Evolutionary conservation across 495 filamentous ascomycete species (phyloP).

Genomic region (Parathielavia appendiculata): DNA sequence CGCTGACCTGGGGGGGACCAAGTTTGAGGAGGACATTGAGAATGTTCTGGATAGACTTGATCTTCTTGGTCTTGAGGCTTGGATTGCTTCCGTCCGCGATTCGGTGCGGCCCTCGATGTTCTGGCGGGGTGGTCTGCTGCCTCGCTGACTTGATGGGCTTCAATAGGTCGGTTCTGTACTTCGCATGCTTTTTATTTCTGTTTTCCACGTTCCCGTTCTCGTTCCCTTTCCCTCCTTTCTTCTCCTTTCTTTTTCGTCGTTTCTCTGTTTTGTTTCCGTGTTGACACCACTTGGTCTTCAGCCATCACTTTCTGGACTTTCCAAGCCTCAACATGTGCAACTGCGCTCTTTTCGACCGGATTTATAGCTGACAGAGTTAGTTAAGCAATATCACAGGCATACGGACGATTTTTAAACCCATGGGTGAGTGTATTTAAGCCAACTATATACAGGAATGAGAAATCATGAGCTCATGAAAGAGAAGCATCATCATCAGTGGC

Average conservation of each 20-base stretch:
- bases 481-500: background rate
- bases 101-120: background rate
- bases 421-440: constrained; percentile 13
- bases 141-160: too few species aligned
- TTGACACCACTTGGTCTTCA: too few species aligned
- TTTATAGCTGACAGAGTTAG: too few species aligned
- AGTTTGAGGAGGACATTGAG: constrained; percentile 1
- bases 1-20: background rate
- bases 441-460: constrained; percentile 10
- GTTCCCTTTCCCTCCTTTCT: too few species aligned
- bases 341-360: too few species aligned
- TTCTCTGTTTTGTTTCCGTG: too few species aligned
- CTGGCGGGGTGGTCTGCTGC: background rate
- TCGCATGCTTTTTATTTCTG: too few species aligned
- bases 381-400: background rate
- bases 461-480: background rate
- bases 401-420: background rate
- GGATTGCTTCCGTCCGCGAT: background rate
- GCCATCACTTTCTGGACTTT: too few species aligned
- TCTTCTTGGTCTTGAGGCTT: background rate
- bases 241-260: too few species aligned
- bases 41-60: background rate
- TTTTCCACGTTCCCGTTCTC: too few species aligned
- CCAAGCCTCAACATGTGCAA: too few species aligned
- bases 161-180: too few species aligned